phyloP scores from a whole-genome alignment of 2,329 filamentous ascomycete species.

The Aspergillus costaricaensis region DNA sequence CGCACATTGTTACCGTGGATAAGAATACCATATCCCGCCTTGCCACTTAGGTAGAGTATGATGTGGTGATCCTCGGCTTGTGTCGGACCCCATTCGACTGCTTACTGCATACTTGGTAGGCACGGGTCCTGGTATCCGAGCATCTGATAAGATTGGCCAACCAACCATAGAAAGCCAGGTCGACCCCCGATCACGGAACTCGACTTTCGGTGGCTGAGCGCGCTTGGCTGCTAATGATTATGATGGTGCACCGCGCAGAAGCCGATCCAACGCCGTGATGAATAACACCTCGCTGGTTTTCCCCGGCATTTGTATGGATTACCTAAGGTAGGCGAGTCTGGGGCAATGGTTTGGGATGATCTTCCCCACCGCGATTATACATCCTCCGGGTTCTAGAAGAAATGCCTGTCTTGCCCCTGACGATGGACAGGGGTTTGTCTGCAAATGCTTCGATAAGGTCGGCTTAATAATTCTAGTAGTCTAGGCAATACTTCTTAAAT shows the following conservation, averaged over 20 bases:
- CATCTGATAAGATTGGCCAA: conserved; percentile 20
- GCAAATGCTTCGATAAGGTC: neutral
- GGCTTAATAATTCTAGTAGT: too few relatives aligned
- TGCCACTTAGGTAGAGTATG: neutral
- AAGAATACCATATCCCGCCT: neutral
- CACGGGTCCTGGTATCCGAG: conserved; percentile 8
- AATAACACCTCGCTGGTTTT: neutral
- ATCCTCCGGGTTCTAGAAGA: conserved; percentile 10
- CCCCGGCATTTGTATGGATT: neutral
- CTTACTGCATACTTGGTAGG: neutral
- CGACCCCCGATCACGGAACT: neutral
- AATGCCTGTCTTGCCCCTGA: neutral
- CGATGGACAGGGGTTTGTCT: neutral
- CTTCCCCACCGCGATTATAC: conserved; percentile 9
- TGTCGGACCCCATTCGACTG: neutral
- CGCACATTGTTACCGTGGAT: neutral
- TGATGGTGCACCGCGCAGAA: neutral
- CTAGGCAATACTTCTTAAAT: too few relatives aligned
- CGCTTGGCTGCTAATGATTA: neutral
- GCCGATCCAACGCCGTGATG: neutral
- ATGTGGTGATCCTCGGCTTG: conserved; percentile 2
- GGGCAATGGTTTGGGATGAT: neutral
- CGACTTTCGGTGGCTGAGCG: neutral
- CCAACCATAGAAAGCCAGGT: neutral
- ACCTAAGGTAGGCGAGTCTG: conserved; percentile 5